Percentiles rank a stretch among this genome's conserved stretches.
Conservation (phyloP, 2,329 filamentous ascomycete genomes). For the Apiospora sp. region DNA sequence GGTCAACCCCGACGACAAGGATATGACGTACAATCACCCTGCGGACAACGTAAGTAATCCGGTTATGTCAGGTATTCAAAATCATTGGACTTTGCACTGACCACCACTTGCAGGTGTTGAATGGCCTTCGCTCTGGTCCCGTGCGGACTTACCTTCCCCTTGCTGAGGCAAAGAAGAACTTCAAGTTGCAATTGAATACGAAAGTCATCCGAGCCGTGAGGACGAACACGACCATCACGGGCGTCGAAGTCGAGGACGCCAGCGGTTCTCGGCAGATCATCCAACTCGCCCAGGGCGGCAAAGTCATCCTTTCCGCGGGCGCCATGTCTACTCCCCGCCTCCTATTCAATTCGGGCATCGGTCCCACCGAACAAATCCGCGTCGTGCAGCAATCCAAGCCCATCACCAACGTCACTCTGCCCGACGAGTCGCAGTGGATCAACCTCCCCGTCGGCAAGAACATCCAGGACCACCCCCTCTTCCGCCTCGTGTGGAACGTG, state of each 20-base stretch:
- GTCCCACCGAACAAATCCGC: conserved; percentile 67
- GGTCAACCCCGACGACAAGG: conserved; percentile 66
- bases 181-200: conserved; percentile 72
- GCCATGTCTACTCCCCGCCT: conserved; percentile 76
- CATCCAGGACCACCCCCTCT: conserved; percentile 63
- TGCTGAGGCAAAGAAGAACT: conserved; percentile 67
- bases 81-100: not conserved
- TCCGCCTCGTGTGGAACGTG: not conserved
- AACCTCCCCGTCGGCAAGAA: conserved; percentile 66
- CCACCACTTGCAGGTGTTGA: conserved; percentile 58
- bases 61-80: too few species aligned
- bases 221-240: conserved; percentile 66
- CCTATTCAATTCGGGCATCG: conserved; percentile 74
- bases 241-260: conserved; percentile 68
- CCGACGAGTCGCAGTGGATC: conserved; percentile 61
- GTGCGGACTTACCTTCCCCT: conserved; percentile 74
- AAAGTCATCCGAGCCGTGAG: conserved; percentile 71
- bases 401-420: conserved; percentile 53
- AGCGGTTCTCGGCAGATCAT: conserved; percentile 66
- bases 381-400: conserved; percentile 51
- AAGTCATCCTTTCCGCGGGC: conserved; percentile 74
- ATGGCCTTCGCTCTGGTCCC: conserved; percentile 72
- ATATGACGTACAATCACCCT: conserved; percentile 67
- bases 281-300: conserved; percentile 67
- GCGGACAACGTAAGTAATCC: conserved; percentile 51